These are phyloP conservation scores for Malassezia globosa DNA, from an alignment of 1,284 basidiomycete species.

Conservation along the genomic window DNA sequence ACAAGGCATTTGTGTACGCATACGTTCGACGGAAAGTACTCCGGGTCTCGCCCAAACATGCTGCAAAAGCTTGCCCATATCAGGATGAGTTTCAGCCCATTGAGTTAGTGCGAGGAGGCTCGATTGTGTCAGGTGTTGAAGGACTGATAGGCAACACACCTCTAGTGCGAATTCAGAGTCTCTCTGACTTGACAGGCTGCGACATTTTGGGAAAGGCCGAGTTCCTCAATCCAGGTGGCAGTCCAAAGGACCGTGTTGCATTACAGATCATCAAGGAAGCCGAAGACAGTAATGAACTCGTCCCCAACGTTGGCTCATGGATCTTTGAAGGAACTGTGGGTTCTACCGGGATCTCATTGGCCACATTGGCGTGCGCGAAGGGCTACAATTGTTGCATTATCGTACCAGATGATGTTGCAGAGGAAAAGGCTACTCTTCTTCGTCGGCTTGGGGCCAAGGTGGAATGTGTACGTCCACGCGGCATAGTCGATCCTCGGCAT, in stretches of 20 bases:
- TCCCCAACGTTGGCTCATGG: slow-evolving; percentile 76
- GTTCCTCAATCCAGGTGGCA: slow-evolving; percentile 93
- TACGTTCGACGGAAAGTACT: slow-evolving; percentile 3
- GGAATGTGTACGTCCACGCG: slow-evolving; percentile 52
- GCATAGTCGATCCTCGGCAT: slow-evolving; percentile 43
- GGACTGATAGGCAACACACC: slow-evolving; percentile 63
- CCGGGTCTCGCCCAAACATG: slow-evolving; percentile 15
- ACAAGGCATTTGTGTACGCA: slow-evolving; percentile 1
- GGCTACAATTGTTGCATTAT: slow-evolving; percentile 49
- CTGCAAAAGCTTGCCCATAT: slow-evolving; percentile 23
- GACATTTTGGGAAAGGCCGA: slow-evolving; percentile 95
- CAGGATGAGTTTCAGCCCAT: slow-evolving; percentile 22
- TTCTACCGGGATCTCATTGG: slow-evolving; percentile 91
- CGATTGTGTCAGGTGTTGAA: slow-evolving; percentile 3
- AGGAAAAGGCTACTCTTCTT: slow-evolving; percentile 77
- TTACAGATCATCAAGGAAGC: slow-evolving; percentile 69
- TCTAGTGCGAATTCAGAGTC: slow-evolving; percentile 74
- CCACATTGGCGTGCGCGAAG: slow-evolving; percentile 66
- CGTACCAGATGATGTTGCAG: slow-evolving; percentile 55
- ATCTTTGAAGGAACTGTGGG: slow-evolving; percentile 91
- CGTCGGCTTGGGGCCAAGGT: slow-evolving; percentile 75
- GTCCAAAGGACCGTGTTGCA: slow-evolving; percentile 92
- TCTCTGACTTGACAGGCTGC: slow-evolving; percentile 79
- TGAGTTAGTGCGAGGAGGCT: slow-evolving; percentile 3
- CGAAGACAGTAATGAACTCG: slow-evolving; percentile 67